A percentile compares a stretch with the other conserved stretches of the same genome.
These are phyloP conservation scores for Pelargonium nanum DNA, from an alignment of 345 rosid species.

Conservation along the genomic window DNA sequence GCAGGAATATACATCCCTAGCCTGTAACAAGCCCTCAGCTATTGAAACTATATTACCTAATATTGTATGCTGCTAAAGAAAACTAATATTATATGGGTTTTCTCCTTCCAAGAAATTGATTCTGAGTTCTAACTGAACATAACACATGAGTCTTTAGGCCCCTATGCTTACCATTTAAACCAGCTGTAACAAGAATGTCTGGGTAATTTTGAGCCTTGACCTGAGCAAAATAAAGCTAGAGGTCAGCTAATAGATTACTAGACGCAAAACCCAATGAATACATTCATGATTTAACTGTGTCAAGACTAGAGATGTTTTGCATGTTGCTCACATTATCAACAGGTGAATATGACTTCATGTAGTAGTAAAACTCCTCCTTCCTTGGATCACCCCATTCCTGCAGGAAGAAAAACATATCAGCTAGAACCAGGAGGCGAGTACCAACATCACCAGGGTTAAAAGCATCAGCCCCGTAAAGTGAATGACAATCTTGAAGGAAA, in stretches of 20 bases:
- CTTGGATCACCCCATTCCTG: slow-evolving; percentile 99
- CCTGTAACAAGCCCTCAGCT: not conserved
- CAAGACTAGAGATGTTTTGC: not conserved
- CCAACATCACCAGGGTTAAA: no score
- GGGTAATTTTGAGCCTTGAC: slow-evolving; percentile 73
- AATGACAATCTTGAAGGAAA: no score
- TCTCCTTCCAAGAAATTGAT: not conserved
- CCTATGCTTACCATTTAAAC: slow-evolving; percentile 59
- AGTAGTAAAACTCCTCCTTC: slow-evolving; percentile 68
- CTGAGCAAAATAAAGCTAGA: slow-evolving; percentile 27
- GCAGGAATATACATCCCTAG: not conserved
- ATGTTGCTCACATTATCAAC: slow-evolving; percentile 61
- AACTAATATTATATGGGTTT: not conserved
- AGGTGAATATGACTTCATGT: slow-evolving; percentile 94
- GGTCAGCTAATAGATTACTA: not conserved
- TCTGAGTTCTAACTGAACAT: not conserved
- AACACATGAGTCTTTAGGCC: not conserved
- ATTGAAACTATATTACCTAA: no score
- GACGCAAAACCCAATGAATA: not conserved
- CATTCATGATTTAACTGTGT: not conserved
- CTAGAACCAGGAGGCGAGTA: no score
- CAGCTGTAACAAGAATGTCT: slow-evolving; percentile 69
- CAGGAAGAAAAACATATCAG: slow-evolving; percentile 13
- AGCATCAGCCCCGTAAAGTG: no score
- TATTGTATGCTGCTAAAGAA: no score